Conservation (phyloP, 371 early-diverging fungal species). For the Mortierella sp. region DNA sequence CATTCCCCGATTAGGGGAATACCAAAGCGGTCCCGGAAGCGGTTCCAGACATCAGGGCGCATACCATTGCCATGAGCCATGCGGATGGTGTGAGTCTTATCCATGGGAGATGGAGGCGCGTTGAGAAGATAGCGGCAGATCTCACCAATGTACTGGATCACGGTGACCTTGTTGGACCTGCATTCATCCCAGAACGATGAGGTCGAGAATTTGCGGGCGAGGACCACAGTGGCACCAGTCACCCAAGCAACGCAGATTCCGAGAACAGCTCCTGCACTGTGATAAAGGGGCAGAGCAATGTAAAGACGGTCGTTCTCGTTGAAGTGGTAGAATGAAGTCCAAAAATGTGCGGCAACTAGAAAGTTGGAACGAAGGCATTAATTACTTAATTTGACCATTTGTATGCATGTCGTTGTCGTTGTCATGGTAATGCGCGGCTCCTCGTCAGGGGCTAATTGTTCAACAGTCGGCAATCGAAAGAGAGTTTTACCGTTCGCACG, state of each 20-base stretch:
- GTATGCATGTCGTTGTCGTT: not conserved
- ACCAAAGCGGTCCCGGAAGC: conserved; percentile 65
- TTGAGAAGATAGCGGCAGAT: conserved; percentile 77
- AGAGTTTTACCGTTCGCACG: conserved; percentile 48
- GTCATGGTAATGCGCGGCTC: too few relatives aligned
- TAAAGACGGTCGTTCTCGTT: conserved; percentile 45
- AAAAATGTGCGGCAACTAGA: conserved; percentile 49
- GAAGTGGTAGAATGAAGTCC: conserved; percentile 52
- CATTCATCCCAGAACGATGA: conserved; percentile 58
- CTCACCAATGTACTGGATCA: conserved; percentile 78
- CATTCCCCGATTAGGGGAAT: conserved; percentile 55
- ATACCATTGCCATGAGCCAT: conserved; percentile 82
- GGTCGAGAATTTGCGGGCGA: conserved; percentile 57
- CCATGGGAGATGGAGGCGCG: conserved; percentile 64
- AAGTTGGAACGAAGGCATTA: too few relatives aligned
- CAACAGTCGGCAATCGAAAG: not conserved
- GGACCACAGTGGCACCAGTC: conserved; percentile 54
- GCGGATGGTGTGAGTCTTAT: conserved; percentile 66
- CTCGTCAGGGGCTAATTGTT: not conserved
- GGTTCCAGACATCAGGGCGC: conserved; percentile 77
- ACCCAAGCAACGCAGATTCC: conserved; percentile 57
- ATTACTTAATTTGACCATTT: not conserved
- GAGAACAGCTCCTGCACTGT: conserved; percentile 52
- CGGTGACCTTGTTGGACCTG: conserved; percentile 52
- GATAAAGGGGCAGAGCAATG: conserved; percentile 52